Evolutionary conservation across 495 filamentous ascomycete species (phyloP), one percentile per base, ranked within the genome.

Genomic region (Aspergillus heteromorphus): DNA sequence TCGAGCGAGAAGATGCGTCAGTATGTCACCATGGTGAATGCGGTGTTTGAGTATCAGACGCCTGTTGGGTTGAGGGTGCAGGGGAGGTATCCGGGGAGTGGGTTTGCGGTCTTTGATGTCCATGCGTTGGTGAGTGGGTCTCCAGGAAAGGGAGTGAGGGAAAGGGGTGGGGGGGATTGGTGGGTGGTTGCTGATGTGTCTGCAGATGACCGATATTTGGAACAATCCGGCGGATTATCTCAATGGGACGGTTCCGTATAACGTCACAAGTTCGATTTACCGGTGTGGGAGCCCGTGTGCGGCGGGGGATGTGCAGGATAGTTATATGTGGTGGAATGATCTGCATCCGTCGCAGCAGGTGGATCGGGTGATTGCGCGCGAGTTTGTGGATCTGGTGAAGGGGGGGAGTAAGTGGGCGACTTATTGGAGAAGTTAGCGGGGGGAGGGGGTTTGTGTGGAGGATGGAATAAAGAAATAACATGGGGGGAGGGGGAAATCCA

Each of bases 321-420:
- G 61, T 27, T 83, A 73, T 55, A 45, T 76, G 60, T 77, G 77
- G 74, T 77, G 76, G 53, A 84, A 89, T 67, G 81, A 83, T 61
- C 67, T 89, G 59, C 86, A 89, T 66, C 82, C 84, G 6, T 79
- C 75, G 17, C 72, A 83, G 64, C 77, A 80, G 70, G 73, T 79
- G 14, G 63, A 72, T 45, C 57, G 69, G 21, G 58, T 77, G 9
- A 73, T 89, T 58, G 85, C 77, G 16, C 65, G 68, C 48, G 74
- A 81, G 57, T 87, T 88, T 73, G 65, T 81, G 21, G 75, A 81
- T 30, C 75, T 83, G 0, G 62, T 87, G 14, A 68, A 70, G 19
- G 82, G 83, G 10, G 70, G 70, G 23, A 80, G 76, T 52, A 71
- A 71, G 56, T 86, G 78, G 61, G 83, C 81, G 10, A 78, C 74